Conservation (phyloP, 164 flowering plant species). For the Tetrastigma voinierianum region DNA sequence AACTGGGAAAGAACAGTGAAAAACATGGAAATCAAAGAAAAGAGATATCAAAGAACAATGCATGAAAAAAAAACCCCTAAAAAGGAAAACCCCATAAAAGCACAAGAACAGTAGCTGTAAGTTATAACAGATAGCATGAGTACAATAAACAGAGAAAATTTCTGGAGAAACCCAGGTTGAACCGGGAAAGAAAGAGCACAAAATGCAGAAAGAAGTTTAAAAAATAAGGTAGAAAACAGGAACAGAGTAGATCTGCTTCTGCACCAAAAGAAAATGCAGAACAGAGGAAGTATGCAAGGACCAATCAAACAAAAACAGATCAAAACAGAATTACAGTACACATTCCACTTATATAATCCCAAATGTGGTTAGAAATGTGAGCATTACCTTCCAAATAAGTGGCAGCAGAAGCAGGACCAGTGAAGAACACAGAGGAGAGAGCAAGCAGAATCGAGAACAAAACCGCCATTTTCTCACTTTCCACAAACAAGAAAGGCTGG, state of each 20-base stretch:
- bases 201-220: not conserved
- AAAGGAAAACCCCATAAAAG: no score
- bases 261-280: not conserved
- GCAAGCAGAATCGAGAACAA: conserved; percentile 14
- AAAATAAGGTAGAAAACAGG: not conserved
- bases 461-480: conserved; percentile 10
- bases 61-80: no score
- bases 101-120: no score
- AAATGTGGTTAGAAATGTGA: not conserved
- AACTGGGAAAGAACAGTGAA: no score
- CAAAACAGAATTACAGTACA: not conserved
- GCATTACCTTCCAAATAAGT: conserved; percentile 25
- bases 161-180: no score
- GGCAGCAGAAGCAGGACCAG: conserved; percentile 18
- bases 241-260: not conserved
- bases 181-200: not conserved
- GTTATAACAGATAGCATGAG: no score
- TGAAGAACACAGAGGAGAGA: conserved; percentile 14
- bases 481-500: not conserved
- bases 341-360: not conserved
- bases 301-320: not conserved
- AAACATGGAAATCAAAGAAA: no score
- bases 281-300: not conserved
- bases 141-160: no score
- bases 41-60: no score